These are phyloP conservation scores for Ceratocystis eucalypticola DNA, from an alignment of 2,329 filamentous ascomycete species.

Conservation along the genomic window DNA sequence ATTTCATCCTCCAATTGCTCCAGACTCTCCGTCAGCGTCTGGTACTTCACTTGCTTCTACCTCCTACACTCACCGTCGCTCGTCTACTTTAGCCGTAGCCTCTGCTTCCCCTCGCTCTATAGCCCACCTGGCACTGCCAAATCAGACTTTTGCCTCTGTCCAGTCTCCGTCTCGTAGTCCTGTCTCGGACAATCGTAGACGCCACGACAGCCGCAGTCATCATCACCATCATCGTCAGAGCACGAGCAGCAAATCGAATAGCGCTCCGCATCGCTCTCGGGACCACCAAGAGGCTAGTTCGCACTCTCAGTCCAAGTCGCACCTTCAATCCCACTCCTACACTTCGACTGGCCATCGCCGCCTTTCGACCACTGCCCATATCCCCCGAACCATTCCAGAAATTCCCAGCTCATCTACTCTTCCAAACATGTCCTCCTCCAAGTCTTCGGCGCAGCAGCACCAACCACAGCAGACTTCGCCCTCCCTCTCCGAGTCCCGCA, in stretches of 20 bases:
- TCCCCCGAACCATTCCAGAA: neutral
- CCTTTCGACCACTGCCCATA: neutral
- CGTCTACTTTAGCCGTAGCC: neutral
- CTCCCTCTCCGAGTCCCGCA: neutral
- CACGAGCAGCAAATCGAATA: neutral
- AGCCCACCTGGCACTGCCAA: neutral
- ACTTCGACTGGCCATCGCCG: neutral
- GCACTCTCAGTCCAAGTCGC: neutral
- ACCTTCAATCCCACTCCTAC: too few relatives aligned
- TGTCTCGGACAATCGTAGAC: neutral
- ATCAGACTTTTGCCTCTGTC: neutral
- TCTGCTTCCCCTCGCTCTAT: neutral
- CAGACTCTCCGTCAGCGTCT: neutral
- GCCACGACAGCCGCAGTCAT: neutral
- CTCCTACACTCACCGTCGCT: neutral
- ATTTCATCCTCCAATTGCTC: neutral
- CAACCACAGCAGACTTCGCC: neutral
- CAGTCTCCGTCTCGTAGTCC: neutral
- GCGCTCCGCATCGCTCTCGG: neutral
- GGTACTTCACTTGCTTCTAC: neutral
- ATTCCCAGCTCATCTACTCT: neutral
- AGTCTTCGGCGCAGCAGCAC: neutral
- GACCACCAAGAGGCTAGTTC: too few relatives aligned
- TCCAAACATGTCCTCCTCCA: neutral
- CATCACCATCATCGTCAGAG: neutral